Evolutionary conservation across 352 stramenopile species (phyloP).

Genomic region (Pythium sukuiense): DNA sequence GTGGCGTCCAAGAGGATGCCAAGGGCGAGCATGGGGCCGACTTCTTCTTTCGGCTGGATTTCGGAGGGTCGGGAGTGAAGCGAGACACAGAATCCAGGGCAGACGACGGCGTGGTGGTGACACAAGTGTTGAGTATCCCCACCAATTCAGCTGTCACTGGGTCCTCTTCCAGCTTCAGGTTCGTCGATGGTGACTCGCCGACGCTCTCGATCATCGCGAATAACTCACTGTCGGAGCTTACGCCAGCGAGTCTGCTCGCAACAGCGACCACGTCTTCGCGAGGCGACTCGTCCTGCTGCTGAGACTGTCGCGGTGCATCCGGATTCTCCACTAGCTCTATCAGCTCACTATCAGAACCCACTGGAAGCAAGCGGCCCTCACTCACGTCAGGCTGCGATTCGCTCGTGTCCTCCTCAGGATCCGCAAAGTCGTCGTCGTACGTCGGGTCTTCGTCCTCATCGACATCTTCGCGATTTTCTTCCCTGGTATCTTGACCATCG

Average conservation of each 20-base stretch:
- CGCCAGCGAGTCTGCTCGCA: not conserved
- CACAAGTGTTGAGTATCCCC: slow-evolving; percentile 5
- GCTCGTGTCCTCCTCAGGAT: not conserved
- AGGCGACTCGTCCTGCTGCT: not conserved
- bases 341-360: slow-evolving; percentile 26
- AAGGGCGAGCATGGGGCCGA: not conserved
- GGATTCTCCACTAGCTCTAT: slow-evolving; percentile 18
- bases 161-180: not conserved
- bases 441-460: not conserved
- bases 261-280: not conserved
- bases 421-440: not conserved
- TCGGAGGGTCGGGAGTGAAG: not conserved
- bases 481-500: not conserved
- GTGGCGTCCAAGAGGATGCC: not conserved
- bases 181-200: not conserved
- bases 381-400: not conserved
- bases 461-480: not conserved
- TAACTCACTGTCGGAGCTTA: slow-evolving; percentile 11
- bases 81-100: not conserved
- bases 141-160: slow-evolving; percentile 15
- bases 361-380: slow-evolving; percentile 9
- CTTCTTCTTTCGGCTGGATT: slow-evolving; percentile 4
- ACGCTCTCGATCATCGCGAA: not conserved
- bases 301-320: not conserved
- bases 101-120: not conserved